A percentile compares a stretch with the other conserved stretches of the same genome.
Conservation (phyloP, 225 moss, liverwort and hornwort species). For the Rhytidiadelphus loreus region DNA sequence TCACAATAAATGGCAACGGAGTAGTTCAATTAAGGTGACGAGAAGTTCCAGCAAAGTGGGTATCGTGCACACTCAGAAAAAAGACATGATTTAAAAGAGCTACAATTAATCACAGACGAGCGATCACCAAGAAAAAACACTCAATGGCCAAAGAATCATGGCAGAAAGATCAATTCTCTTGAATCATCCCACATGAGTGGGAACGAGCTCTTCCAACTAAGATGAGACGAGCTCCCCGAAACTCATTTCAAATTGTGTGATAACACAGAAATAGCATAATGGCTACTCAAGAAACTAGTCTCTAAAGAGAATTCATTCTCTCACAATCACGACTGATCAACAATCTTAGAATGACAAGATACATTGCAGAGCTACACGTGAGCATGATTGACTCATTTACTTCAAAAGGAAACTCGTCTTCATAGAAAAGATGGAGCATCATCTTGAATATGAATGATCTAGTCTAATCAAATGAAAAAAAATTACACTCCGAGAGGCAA, state of each 20-base stretch:
- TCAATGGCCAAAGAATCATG: not conserved
- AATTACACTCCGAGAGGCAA: not conserved
- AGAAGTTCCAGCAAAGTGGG: not conserved
- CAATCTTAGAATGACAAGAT: not conserved
- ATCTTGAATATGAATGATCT: not conserved
- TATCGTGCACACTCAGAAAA: not conserved
- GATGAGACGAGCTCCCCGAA: not conserved
- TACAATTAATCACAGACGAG: not conserved
- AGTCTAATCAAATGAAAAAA: not conserved
- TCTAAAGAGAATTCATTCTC: not conserved
- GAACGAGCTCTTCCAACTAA: not conserved
- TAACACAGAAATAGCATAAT: not conserved
- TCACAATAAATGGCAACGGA: not conserved
- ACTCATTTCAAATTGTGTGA: not conserved
- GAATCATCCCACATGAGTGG: not conserved
- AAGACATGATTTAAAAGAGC: not conserved
- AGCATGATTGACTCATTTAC: not conserved
- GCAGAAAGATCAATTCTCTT: not conserved
- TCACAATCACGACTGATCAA: not conserved
- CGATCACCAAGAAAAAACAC: not conserved
- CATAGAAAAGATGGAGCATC: conserved; percentile 1
- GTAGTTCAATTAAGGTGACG: not conserved
- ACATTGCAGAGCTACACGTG: not conserved
- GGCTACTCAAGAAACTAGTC: not conserved
- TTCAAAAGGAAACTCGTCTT: not conserved